phyloP scores from a whole-genome alignment of 2,329 filamentous ascomycete genomes.

The Sarocladium oryzae region DNA sequence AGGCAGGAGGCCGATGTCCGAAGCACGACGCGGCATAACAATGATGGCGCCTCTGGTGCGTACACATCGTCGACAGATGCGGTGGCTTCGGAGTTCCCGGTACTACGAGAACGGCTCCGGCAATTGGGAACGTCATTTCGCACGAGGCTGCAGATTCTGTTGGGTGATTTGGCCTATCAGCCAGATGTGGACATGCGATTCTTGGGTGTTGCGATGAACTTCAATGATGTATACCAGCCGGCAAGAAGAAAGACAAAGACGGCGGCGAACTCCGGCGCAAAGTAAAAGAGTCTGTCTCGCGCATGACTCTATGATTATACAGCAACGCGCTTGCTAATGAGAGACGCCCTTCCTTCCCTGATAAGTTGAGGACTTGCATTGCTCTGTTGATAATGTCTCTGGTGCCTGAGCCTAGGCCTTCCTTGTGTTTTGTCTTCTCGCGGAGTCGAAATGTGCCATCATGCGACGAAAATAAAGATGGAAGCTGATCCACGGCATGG shows the following conservation, averaged over 20 bases:
- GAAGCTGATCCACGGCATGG: conserved; percentile 4
- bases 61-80: not conserved
- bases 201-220: conserved; percentile 96
- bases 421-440: too few species aligned
- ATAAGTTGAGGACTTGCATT: too few species aligned
- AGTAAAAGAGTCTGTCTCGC: not conserved
- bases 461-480: too few species aligned
- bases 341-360: not conserved
- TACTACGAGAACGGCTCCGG: conserved; percentile 66
- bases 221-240: conserved; percentile 92
- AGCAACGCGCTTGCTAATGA: not conserved
- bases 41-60: not conserved
- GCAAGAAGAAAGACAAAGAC: conserved; percentile 55
- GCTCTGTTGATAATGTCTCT: too few species aligned
- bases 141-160: conserved; percentile 67
- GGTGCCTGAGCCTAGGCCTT: too few species aligned
- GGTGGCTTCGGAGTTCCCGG: conserved; percentile 61
- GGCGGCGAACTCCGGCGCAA: conserved; percentile 16
- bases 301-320: not conserved
- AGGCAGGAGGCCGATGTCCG: conserved; percentile 80
- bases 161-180: conserved; percentile 89
- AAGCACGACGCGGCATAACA: conserved; percentile 47
- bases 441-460: too few species aligned
- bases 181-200: conserved; percentile 94
- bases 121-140: conserved; percentile 72